Base-by-base conservation (phyloP, 2,329 filamentous ascomycete species). In the Podosphaera xanthii region DNA sequence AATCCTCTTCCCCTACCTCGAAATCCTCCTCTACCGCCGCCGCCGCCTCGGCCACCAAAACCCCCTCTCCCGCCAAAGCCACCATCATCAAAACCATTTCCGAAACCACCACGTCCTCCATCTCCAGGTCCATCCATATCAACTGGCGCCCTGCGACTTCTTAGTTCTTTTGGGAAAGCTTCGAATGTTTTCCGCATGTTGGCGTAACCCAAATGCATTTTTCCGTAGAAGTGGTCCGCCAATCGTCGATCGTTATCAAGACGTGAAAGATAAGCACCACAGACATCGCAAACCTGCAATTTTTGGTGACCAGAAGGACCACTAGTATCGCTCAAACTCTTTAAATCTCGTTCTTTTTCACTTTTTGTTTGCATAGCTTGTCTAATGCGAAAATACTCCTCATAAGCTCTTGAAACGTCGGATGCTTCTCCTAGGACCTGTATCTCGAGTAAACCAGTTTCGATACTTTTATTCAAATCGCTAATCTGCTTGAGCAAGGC, bases 161-260 rank as follows among this genome's bases (percentile, higher is more conserved):
- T 86, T 71, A 95, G 77, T 69, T 96, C 89, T 71, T 89, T 89
- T 58, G 84, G 84, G 62, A 98, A 81, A n/a, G 79, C 75, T 59
- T 95, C 89, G 67, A 81, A 89, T 2, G 89, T 92, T 76, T 92
- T 94, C 66, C 92, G 82, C 92, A 98, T 98, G 73, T 95, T 87
- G 14, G 92, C 92, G 70, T 97, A 98, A 0, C 92, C 92, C 60
- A 98, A 74, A 69, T 98, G 92, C 92, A 98, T 98, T 76, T 98
- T 98, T 31, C 92, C 92, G 71, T 96, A 97, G 70, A 98, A 98
- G 71, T 98, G 92, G 70, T 98, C 92, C 30, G 92, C 92, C 68
- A 98, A 71, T 36, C 92, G 79, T 42, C 92, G 80, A 70, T 98
- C 92, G 69, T 98, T 98, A 70, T 98, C 92, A 38, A 98, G 78